Percentiles rank a stretch among this genome's conserved stretches.
phyloP scores from a whole-genome alignment of 164 flowering plant genomes.

The Piper betle region DNA sequence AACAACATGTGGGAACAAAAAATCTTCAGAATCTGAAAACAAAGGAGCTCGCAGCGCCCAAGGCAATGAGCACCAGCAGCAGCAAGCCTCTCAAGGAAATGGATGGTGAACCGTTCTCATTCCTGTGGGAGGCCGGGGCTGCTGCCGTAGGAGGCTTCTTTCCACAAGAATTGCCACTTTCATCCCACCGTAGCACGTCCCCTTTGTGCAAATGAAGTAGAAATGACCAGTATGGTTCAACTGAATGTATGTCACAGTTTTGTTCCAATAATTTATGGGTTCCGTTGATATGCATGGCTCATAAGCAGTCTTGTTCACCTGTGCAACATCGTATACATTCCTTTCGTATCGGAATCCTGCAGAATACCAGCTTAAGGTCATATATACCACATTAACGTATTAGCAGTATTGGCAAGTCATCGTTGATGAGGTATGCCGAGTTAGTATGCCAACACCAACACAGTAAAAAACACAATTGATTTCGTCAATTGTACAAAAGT shows the following conservation, averaged over 20 bases:
- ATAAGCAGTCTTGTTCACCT: slow-evolving; percentile 1
- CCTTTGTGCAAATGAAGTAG: slow-evolving; percentile 2
- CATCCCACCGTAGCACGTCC: background rate
- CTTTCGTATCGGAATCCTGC: background rate
- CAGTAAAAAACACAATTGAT: too few species aligned
- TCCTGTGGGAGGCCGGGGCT: background rate
- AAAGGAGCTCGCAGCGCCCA: background rate
- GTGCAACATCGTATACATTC: background rate
- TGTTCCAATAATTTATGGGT: background rate
- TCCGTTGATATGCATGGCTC: background rate
- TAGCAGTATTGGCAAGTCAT: too few species aligned
- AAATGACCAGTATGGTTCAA: background rate
- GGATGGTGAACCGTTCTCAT: background rate
- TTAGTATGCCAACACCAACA: too few species aligned
- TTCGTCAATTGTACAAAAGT: too few species aligned
- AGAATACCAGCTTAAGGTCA: background rate
- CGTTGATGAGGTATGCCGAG: too few species aligned
- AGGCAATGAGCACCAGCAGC: background rate
- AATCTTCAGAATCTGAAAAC: background rate
- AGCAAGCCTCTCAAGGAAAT: background rate
- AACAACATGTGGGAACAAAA: too few species aligned
- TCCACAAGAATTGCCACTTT: background rate
- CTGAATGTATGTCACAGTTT: background rate
- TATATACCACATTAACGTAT: too few species aligned
- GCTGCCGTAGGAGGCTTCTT: background rate